Evolutionary conservation across 306 rosid species (phyloP).

Genomic region (Trichosanthes truncata): DNA sequence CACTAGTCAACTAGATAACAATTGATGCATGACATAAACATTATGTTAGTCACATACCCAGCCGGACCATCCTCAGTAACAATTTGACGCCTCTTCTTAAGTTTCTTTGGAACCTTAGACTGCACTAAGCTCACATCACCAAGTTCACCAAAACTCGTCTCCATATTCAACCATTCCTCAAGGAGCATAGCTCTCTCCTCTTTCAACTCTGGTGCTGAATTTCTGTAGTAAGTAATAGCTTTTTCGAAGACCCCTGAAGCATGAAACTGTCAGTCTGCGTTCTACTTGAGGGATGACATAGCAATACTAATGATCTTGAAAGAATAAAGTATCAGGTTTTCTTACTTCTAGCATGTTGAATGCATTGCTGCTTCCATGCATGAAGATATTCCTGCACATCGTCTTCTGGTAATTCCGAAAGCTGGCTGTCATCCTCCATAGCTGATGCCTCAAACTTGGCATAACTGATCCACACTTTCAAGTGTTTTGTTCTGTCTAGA

Average conservation of each 20-base stretch:
- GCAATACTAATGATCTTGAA: background rate
- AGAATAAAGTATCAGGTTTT: conserved; percentile 8
- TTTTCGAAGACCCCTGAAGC: conserved; percentile 73
- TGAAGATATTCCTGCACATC: conserved; percentile 14
- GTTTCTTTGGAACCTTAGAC: conserved; percentile 84
- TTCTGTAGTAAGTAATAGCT: conserved; percentile 67
- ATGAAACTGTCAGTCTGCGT: conserved; percentile 7
- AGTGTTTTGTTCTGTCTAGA: conserved; percentile 83
- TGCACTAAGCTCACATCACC: conserved; percentile 76
- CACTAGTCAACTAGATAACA: background rate
- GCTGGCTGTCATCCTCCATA: conserved; percentile 16
- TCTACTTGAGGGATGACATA: background rate
- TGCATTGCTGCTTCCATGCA: conserved; percentile 48
- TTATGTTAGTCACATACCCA: conserved; percentile 37
- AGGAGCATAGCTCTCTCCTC: conserved; percentile 91
- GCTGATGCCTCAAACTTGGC: conserved; percentile 84
- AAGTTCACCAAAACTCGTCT: conserved; percentile 50
- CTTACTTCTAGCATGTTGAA: conserved; percentile 73
- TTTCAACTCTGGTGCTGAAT: conserved; percentile 81
- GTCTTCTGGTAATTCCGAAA: conserved; percentile 24
- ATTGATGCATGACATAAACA: background rate
- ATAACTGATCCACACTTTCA: conserved; percentile 85
- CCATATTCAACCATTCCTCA: conserved; percentile 89
- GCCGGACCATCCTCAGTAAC: conserved; percentile 67
- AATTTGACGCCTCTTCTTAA: conserved; percentile 74